Evolutionary conservation across 1,284 basidiomycete genomes (phyloP), one percentile per base, ranked within the genome.

Genomic region (Ustilago tritici): DNA sequence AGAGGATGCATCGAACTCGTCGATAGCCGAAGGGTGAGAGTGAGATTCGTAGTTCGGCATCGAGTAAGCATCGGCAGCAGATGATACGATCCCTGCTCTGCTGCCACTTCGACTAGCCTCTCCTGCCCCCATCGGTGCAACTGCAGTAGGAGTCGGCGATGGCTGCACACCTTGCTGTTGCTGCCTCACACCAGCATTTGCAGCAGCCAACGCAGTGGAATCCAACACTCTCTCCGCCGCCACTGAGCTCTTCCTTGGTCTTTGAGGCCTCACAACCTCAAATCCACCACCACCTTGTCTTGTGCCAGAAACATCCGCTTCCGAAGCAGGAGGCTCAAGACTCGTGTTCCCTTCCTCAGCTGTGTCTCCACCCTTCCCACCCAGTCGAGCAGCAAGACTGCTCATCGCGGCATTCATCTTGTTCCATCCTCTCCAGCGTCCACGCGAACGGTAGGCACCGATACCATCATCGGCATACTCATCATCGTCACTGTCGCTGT

Each of bases 331-430:
- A 63, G 75, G 75, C 61, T 77, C 75, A 36, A 77, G 61, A 59
- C 75, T 73, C n/a, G 52, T 70, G 34, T 70, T 62, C 8, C 43
- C 65, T 34, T 65, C 61, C 40, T 71, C 74, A 28, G 32, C 61
- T 6, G 46, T 54, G 5, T 43, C 70, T 12, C 66, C 62, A 28
- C 46, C 60, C 35, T 53, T 61, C 0, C 38, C 70, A 35, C 72
- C 76, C 36, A 78, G 46, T 6, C 65, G 67, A 15, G 61, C 59
- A 28, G 61, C 57, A 31, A 81, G 36, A 15, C 60, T 66, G 41
- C 54, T 64, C 60, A 82, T 67, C 35, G 79, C 79, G 0, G 75
- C 78, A 19, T 57, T 65, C 78, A 82, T 82, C 78, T 78, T 80
- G 52, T 69, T 78, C 40, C 80, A 50, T 9, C 81, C 81, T n/a